Percentiles rank a stretch among this genome's conserved stretches.
Evolutionary conservation across 805 yeast species (phyloP).

Genomic region (Yamadazyma akitaensis): DNA sequence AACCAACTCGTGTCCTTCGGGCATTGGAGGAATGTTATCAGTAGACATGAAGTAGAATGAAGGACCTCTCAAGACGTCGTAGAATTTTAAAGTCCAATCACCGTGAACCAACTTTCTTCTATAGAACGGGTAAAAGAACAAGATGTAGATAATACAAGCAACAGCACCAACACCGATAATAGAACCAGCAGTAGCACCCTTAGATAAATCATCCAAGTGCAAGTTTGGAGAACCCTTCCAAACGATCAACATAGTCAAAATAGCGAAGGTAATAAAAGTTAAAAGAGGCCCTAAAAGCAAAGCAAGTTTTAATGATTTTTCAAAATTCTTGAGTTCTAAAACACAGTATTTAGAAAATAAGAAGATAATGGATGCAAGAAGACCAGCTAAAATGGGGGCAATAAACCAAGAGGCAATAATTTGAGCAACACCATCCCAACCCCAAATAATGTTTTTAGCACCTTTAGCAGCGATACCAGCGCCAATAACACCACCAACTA

Average conservation of each 20-base stretch:
- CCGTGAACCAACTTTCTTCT: constrained; percentile 55
- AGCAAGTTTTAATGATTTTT: constrained; percentile 49
- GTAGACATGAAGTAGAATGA: constrained; percentile 48
- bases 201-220: constrained; percentile 49
- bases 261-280: constrained; percentile 56
- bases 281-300: constrained; percentile 56
- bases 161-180: constrained; percentile 64
- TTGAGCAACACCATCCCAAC: constrained; percentile 70
- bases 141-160: constrained; percentile 48
- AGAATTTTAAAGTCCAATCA: constrained; percentile 65
- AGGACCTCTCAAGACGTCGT: constrained; percentile 58
- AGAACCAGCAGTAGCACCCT: constrained; percentile 53
- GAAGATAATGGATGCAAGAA: constrained; percentile 56
- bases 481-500: constrained; percentile 74
- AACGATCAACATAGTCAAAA: constrained; percentile 72
- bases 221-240: constrained; percentile 80
- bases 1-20: constrained; percentile 52
- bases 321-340: constrained; percentile 51
- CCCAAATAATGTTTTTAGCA: constrained; percentile 60
- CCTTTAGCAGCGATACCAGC: constrained; percentile 73
- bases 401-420: constrained; percentile 79
- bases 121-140: constrained; percentile 60
- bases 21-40: constrained; percentile 64
- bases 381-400: constrained; percentile 70
- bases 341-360: constrained; percentile 57